A percentile compares a stretch with the other conserved stretches of the same genome.
phyloP scores from a whole-genome alignment of 495 filamentous ascomycete genomes.

The Talaromyces stipitatus region DNA sequence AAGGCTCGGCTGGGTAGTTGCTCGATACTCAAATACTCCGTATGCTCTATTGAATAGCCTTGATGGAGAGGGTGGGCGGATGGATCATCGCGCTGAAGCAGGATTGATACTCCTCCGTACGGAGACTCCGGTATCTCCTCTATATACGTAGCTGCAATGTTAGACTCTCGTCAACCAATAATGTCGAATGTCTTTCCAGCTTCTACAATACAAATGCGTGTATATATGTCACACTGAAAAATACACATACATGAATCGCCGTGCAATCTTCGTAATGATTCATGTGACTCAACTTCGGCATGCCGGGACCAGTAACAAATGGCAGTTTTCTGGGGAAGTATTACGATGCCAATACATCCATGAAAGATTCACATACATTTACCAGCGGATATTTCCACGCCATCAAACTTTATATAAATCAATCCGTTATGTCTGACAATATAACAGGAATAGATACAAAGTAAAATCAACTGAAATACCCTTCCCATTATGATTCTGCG shows the following conservation, averaged over 20 bases:
- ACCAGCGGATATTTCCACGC: too few species aligned
- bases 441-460: background rate
- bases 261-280: background rate
- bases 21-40: too few species aligned
- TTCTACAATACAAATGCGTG: background rate
- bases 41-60: too few species aligned
- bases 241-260: background rate
- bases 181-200: background rate
- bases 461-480: conserved; percentile 8
- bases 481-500: conserved; percentile 12
- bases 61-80: too few species aligned
- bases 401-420: too few species aligned
- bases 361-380: background rate
- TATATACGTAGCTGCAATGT: too few species aligned
- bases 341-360: background rate
- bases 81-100: too few species aligned
- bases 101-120: too few species aligned
- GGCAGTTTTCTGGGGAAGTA: background rate
- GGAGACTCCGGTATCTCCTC: too few species aligned
- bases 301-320: background rate
- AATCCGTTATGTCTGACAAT: too few species aligned
- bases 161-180: background rate
- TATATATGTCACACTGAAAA: background rate
- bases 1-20: too few species aligned
- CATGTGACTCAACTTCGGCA: background rate